Evolutionary conservation across 2,329 filamentous ascomycete species (phyloP).

Genomic region (Aspergillus amoenus): DNA sequence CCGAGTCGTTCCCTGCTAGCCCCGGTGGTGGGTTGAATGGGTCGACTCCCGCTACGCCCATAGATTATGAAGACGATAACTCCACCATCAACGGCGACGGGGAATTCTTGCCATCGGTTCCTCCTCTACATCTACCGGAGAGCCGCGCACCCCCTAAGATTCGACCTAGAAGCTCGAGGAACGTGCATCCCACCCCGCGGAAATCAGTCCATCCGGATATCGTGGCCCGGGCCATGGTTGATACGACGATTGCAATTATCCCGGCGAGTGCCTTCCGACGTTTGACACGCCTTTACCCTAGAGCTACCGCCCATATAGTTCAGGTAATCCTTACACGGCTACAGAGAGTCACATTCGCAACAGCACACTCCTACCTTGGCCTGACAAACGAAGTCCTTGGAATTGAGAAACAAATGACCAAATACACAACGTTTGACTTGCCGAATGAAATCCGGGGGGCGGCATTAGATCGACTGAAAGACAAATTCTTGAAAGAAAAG

Average conservation of each 20-base stretch:
- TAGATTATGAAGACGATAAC: slow-evolving; percentile 20
- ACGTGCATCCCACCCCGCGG: slow-evolving; percentile 33
- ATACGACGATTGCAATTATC: slow-evolving; percentile 97
- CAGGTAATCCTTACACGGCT: slow-evolving; percentile 95
- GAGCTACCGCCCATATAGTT: slow-evolving; percentile 94
- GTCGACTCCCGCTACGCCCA: slow-evolving; percentile 23
- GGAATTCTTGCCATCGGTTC: slow-evolving; percentile 60
- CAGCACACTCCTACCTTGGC: slow-evolving; percentile 91
- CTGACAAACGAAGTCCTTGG: slow-evolving; percentile 87
- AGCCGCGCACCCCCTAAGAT: slow-evolving; percentile 27
- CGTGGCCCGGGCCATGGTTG: slow-evolving; percentile 90
- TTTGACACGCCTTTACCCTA: slow-evolving; percentile 89
- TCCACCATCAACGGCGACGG: slow-evolving; percentile 25
- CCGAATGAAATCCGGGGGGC: slow-evolving; percentile 86
- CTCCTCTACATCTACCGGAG: slow-evolving; percentile 71
- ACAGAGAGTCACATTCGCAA: slow-evolving; percentile 90
- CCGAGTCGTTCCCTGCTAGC: slow-evolving; percentile 42
- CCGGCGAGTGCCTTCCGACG: slow-evolving; percentile 93
- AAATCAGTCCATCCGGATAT: slow-evolving; percentile 94
- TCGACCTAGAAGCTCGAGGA: slow-evolving; percentile 21
- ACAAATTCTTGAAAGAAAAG: slow-evolving; percentile 84
- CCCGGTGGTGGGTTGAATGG: slow-evolving; percentile 32
- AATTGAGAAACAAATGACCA: slow-evolving; percentile 91
- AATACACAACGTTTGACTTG: slow-evolving; percentile 85
- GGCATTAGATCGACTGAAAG: slow-evolving; percentile 79